Base-by-base conservation (phyloP, 768 basidiomycete genomes). In the Sporobolomyces phaffii region DNA sequence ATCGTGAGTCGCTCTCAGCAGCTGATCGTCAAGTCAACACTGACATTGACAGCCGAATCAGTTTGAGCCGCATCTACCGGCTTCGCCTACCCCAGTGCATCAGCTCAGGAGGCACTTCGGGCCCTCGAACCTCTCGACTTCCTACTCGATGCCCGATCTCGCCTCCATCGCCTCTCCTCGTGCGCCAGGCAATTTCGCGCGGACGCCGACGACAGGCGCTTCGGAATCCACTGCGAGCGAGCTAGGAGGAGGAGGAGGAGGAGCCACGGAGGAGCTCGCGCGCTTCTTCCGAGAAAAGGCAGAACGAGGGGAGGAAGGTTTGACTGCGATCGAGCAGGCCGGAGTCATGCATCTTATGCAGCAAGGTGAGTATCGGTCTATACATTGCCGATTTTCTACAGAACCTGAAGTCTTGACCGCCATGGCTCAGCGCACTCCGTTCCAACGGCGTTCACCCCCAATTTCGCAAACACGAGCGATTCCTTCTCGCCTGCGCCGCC, bases 261-360 rank as follows among this genome's bases (percentile, higher is more conserved):
- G 9, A 13, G 56, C 69, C 13, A 62, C 53, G 15, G 60, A 58
- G 22, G 64, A 65, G 36, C 60, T 70, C 13, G 69, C 69, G 28
- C 64, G 60, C 3, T 70, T 70, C 60, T 70, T 60, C 56, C 54
- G 57, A 22, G 60, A 53, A 17, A 70, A 70, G 56, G 69, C 69
- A 14, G 54, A 62, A 15, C 29, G 60, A 14, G 64, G 69, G 13
- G 68, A 65, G n/a, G 64, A 62, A 33, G 54, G 36, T 2, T 40
- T 70, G 29, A 65, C 54, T 13, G 31, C 69, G 9, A 17, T 70
- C 28, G 69, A 70, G 57, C 69, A 65, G 54, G 69, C 69, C 6
- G 64, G 69, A n/a, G 69, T 70, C 22, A 26, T 70, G 22, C 64
- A 65, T 31, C 40, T 70, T 8, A 62, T 70, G 69, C 69, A 70